Evolutionary conservation across 2,329 filamentous ascomycete species (phyloP), one percentile per base, ranked within the genome.

Genomic region (Phialemoniopsis sp.): DNA sequence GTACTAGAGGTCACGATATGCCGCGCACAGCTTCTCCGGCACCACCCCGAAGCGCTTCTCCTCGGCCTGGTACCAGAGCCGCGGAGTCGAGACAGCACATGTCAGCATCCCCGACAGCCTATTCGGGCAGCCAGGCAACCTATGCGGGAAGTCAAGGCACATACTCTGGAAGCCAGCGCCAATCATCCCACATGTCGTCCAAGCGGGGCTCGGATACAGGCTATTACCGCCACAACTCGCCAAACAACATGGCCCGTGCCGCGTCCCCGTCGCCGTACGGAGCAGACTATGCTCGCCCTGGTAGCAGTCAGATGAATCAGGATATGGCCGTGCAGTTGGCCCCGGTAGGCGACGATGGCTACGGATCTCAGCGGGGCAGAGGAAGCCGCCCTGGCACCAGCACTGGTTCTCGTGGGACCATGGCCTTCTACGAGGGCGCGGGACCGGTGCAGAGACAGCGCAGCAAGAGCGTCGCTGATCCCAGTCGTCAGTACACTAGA

Each of bases 401-500:
- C 50, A 57, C 57, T 43, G 60, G 50, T 46, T 67, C 63, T 36
- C 70, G 65, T 38, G 62, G 68, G 12, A 68, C 73, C 9, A 76
- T 78, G 70, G 73, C 70, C n/a, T 60, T 76, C 36, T 76, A 80
- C 50, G 74, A 78, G 29, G 72, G 71, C 5, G 60, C 61, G 8
- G 67, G 71, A 5, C 54, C 58, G 9, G 52, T 60, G 35, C 59
- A 54, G 34, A 65, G 77, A 44, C 72, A 76, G 48, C 68, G 83
- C 48, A 95, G 89, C 62, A 89, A 91, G 71, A 95, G 89, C 54
- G 74, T 93, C 43, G 89, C 86, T n/a, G 86, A 93, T 53, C 74
- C 79, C 18, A 80, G 82, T n/a, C 75, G 87, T 50, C 86, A 90
- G 53, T 89, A 87, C 53, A 95, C 88, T 5, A 78, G 81, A 46